Conservation (phyloP, 768 basidiomycete species). For the Agrocybe pediades region DNA sequence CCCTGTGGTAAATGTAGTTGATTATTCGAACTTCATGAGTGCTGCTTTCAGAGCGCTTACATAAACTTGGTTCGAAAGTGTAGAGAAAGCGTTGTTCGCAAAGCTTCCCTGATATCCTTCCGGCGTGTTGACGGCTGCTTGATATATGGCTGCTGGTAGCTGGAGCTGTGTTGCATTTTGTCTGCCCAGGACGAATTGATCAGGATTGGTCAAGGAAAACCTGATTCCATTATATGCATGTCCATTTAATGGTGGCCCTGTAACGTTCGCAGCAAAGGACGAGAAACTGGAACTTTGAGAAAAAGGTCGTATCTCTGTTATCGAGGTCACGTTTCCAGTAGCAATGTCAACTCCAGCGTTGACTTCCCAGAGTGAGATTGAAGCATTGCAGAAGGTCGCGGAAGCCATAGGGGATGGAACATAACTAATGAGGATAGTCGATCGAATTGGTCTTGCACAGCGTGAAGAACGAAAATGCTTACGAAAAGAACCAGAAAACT, state of each 20-base stretch:
- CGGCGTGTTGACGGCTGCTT: slow-evolving; percentile 41
- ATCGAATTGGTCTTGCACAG: background rate
- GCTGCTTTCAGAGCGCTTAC: slow-evolving; percentile 33
- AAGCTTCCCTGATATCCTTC: slow-evolving; percentile 42
- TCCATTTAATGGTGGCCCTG: slow-evolving; percentile 44
- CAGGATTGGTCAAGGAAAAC: slow-evolving; percentile 44
- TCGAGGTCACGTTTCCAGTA: slow-evolving; percentile 43
- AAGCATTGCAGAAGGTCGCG: slow-evolving; percentile 49
- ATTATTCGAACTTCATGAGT: background rate
- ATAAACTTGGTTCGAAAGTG: slow-evolving; percentile 44
- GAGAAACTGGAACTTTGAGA: slow-evolving; percentile 39
- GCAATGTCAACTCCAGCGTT: slow-evolving; percentile 44
- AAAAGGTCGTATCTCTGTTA: slow-evolving; percentile 42
- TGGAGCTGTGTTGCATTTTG: slow-evolving; percentile 46
- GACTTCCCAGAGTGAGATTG: slow-evolving; percentile 46
- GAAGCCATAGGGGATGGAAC: slow-evolving; percentile 38
- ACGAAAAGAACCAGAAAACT: slow-evolving; percentile 61
- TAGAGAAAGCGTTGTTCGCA: slow-evolving; percentile 34
- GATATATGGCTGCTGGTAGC: slow-evolving; percentile 53
- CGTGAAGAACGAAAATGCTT: background rate
- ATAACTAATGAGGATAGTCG: slow-evolving; percentile 22
- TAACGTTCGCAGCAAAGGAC: slow-evolving; percentile 43
- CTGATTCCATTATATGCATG: slow-evolving; percentile 56
- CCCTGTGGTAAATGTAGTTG: slow-evolving; percentile 25
- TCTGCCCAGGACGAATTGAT: slow-evolving; percentile 40